Percentiles rank a stretch among this genome's conserved stretches.
Evolutionary conservation across 1,139 yeast species (phyloP).

Genomic region (Suhomyces wounanorum): DNA sequence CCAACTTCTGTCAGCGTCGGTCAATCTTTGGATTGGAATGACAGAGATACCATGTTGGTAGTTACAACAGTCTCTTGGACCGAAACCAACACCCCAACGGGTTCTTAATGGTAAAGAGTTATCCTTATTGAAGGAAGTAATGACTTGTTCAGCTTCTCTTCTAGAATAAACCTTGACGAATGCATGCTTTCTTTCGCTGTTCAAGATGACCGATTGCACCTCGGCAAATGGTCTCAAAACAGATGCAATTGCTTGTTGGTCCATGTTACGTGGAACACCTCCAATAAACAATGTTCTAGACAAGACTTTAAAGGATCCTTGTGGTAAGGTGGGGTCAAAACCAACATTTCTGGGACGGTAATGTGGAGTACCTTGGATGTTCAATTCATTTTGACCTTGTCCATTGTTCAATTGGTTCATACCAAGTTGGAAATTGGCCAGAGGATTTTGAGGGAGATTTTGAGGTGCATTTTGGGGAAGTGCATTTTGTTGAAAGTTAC

Average conservation of each 20-base stretch:
- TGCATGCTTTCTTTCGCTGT: constrained; percentile 90
- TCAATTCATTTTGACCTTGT: constrained; percentile 50
- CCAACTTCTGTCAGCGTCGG: constrained; percentile 94
- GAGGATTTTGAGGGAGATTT: constrained; percentile 11
- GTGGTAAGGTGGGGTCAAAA: constrained; percentile 71
- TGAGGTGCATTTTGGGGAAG: constrained; percentile 8
- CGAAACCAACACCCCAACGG: constrained; percentile 99
- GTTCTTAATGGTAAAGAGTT: constrained; percentile 66
- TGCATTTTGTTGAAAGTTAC: constrained; percentile 16
- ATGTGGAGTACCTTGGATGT: constrained; percentile 70
- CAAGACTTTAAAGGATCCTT: constrained; percentile 77
- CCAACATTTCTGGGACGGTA: constrained; percentile 71
- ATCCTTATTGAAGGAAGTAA: constrained; percentile 55
- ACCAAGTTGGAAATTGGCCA: constrained; percentile 4
- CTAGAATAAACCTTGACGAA: constrained; percentile 97
- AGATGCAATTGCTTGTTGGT: constrained; percentile 65
- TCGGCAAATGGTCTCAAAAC: constrained; percentile 87
- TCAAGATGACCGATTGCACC: constrained; percentile 86
- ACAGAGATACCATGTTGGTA: constrained; percentile 88
- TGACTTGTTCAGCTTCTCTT: constrained; percentile 82
- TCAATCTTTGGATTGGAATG: constrained; percentile 81
- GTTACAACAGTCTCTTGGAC: constrained; percentile 97
- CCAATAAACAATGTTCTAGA: constrained; percentile 93
- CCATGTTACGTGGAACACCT: constrained; percentile 85
- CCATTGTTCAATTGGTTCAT: constrained; percentile 5